Conservation (phyloP, 129 eudicot species). For the Centella asiatica region DNA sequence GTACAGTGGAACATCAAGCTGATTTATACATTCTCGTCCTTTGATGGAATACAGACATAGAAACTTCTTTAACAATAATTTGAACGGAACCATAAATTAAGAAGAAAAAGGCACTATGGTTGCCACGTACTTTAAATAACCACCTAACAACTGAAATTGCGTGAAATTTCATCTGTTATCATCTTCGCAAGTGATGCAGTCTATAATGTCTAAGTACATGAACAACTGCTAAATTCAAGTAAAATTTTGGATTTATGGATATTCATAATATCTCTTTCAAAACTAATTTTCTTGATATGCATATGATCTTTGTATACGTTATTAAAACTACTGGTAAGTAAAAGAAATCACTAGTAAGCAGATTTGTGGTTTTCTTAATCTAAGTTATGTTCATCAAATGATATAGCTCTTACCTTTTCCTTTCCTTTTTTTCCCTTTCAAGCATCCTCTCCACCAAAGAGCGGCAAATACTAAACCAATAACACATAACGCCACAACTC, state of each 20-base stretch:
- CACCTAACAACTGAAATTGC: too few relatives aligned
- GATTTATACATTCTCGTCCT: not conserved
- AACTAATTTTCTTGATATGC: not conserved
- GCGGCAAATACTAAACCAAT: constrained; percentile 10
- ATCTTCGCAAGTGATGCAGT: not conserved
- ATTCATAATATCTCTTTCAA: not conserved
- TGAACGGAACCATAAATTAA: not conserved
- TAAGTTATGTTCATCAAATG: not conserved
- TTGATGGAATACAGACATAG: not conserved
- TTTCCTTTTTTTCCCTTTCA: constrained; percentile 15
- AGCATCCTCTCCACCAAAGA: constrained; percentile 37
- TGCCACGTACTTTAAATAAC: not conserved
- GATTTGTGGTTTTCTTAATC: not conserved
- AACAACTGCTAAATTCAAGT: not conserved
- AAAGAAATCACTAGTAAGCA: not conserved
- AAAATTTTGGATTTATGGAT: not conserved
- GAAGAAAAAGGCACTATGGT: not conserved
- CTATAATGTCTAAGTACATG: not conserved
- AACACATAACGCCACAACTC: constrained; percentile 21
- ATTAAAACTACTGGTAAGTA: not conserved
- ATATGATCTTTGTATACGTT: not conserved
- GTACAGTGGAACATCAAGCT: not conserved
- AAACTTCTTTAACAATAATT: not conserved
- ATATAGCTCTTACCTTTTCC: constrained; percentile 26
- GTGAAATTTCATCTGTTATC: too few relatives aligned